Evolutionary conservation across 345 rosid species (phyloP).

Genomic region (Hirschfeldia incana): DNA sequence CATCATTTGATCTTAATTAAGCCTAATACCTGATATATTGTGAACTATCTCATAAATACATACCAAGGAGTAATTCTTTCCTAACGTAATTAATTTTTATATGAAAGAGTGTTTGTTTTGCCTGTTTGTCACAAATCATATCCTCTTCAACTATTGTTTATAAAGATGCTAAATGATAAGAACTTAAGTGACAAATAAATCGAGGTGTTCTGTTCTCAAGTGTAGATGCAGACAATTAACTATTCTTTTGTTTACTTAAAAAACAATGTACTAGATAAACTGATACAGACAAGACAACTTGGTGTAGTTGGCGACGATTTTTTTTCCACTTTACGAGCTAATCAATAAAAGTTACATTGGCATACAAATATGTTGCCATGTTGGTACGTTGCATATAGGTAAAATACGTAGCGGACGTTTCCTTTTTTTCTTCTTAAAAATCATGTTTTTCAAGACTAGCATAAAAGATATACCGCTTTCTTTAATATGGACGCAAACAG

Average conservation of each 20-base stretch:
- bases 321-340: neutral
- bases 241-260: neutral
- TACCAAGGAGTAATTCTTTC: neutral
- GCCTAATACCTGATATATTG: neutral
- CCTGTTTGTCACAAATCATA: neutral
- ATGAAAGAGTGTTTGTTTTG: neutral
- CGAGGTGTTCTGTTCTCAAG: neutral
- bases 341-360: neutral
- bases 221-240: neutral
- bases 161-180: neutral
- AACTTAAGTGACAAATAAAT: neutral
- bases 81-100: neutral
- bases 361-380: neutral
- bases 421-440: neutral
- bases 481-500: conserved; percentile 7
- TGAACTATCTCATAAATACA: neutral
- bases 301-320: neutral
- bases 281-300: neutral
- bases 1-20: neutral
- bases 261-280: neutral
- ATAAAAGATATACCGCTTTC: neutral
- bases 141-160: neutral
- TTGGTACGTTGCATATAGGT: neutral
- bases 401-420: neutral
- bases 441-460: conserved; percentile 5